phyloP scores from a whole-genome alignment of 768 basidiomycete genomes.

The Agrocybe chaxingu region DNA sequence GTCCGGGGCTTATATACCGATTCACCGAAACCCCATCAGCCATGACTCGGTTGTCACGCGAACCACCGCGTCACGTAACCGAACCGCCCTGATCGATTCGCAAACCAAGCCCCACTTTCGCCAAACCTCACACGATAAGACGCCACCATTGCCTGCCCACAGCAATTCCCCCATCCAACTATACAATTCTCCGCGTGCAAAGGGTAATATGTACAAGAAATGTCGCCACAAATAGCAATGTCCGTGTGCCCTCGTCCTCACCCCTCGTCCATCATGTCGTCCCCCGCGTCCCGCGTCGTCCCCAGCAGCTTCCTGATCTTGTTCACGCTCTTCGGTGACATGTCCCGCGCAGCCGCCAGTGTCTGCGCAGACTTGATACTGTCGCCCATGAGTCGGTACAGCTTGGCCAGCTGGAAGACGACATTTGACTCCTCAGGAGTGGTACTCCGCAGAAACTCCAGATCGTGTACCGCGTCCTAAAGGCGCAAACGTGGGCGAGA shows the following conservation, averaged over 20 bases:
- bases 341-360: constrained; percentile 88
- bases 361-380: constrained; percentile 76
- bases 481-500: constrained; percentile 6
- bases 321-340: constrained; percentile 85
- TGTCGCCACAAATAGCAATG: constrained; percentile 28
- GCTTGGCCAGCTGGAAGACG: constrained; percentile 91
- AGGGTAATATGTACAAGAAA: constrained; percentile 27
- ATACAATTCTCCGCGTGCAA: constrained; percentile 3
- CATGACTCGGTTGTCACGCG: constrained; percentile 18
- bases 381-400: constrained; percentile 81
- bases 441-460: constrained; percentile 73
- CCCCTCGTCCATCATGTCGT: constrained; percentile 76
- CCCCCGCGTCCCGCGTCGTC: constrained; percentile 62
- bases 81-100: constrained; percentile 8
- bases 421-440: constrained; percentile 97
- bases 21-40: constrained; percentile 4
- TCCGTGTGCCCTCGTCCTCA: constrained; percentile 32
- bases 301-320: constrained; percentile 81
- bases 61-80: constrained; percentile 14
- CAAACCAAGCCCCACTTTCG: not conserved
- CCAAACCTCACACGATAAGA: constrained; percentile 13
- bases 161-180: constrained; percentile 3
- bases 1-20: constrained; percentile 23
- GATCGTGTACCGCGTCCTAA: constrained; percentile 78
- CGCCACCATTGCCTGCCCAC: constrained; percentile 19